Evolutionary conservation across 768 basidiomycete species (phyloP).

Genomic region (Phaffia australis): DNA sequence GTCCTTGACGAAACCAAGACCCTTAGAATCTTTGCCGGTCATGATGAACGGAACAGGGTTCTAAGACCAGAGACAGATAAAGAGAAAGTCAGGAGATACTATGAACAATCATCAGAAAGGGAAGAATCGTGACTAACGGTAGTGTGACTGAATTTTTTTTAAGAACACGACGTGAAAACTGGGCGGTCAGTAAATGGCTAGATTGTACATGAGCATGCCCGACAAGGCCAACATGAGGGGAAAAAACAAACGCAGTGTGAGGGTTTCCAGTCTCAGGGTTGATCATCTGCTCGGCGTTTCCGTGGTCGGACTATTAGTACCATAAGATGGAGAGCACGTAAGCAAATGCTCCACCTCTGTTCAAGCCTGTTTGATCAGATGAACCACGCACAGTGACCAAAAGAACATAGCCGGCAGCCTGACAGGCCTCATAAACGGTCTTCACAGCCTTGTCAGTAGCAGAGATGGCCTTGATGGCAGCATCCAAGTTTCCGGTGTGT

Average conservation of each 20-base stretch:
- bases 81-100: too few relatives aligned
- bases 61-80: too few relatives aligned
- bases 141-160: slow-evolving; percentile 63
- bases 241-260: slow-evolving; percentile 48
- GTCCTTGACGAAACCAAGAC: slow-evolving; percentile 47
- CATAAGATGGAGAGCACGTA: too few relatives aligned
- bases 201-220: not conserved
- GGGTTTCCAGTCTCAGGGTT: slow-evolving; percentile 55
- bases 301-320: slow-evolving; percentile 57
- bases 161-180: not conserved
- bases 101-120: too few relatives aligned
- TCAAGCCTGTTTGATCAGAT: too few relatives aligned
- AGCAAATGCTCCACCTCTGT: too few relatives aligned
- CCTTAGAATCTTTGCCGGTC: slow-evolving; percentile 47
- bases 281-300: slow-evolving; percentile 50
- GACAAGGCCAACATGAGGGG: slow-evolving; percentile 29
- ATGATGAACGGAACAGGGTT: slow-evolving; percentile 87
- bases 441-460: slow-evolving; percentile 85
- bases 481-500: slow-evolving; percentile 83
- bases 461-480: slow-evolving; percentile 75
- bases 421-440: slow-evolving; percentile 72
- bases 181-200: slow-evolving; percentile 7
- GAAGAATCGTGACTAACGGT: slow-evolving; percentile 37
- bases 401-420: slow-evolving; percentile 74
- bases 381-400: slow-evolving; percentile 49